phyloP scores from a whole-genome alignment of 768 basidiomycete genomes.

The Mycena galericulata region DNA sequence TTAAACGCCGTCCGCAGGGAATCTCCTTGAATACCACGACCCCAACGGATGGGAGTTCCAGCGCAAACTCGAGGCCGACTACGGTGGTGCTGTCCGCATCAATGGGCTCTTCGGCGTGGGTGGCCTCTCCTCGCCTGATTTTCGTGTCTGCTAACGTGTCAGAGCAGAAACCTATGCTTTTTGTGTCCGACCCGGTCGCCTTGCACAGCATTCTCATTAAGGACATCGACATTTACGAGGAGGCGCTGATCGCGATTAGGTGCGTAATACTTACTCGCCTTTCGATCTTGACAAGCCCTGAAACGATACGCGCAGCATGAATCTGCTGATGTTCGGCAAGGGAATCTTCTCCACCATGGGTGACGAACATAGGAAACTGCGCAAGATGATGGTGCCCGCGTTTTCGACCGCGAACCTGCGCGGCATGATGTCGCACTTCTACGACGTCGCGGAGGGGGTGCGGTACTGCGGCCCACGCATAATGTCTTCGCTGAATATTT shows the following conservation, averaged over 20 bases:
- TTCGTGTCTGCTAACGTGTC: background rate
- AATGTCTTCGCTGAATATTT: too few relatives aligned
- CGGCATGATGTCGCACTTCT: constrained; percentile 9
- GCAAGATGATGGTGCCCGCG: constrained; percentile 16
- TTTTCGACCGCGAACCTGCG: constrained; percentile 14
- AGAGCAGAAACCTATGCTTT: background rate
- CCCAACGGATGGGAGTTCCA: constrained; percentile 11
- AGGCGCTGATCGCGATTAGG: background rate
- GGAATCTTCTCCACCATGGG: constrained; percentile 13
- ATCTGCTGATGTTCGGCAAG: background rate
- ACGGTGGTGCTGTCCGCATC: background rate
- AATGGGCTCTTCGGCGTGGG: background rate
- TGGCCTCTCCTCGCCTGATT: background rate
- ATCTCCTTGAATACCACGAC: background rate
- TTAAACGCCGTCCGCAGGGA: background rate
- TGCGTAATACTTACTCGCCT: background rate
- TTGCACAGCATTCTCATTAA: constrained; percentile 8
- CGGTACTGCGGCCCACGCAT: background rate
- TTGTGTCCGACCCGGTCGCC: constrained; percentile 1
- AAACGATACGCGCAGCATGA: background rate
- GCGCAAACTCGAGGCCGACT: background rate
- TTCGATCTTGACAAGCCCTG: background rate
- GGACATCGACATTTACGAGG: constrained; percentile 1
- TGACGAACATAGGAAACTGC: constrained; percentile 3
- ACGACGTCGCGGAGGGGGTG: constrained; percentile 3